Percentiles rank a stretch among this genome's conserved stretches.
Evolutionary conservation across 1,284 basidiomycete genomes (phyloP).

Genomic region (Apiotrichum mycotoxinovorans): DNA sequence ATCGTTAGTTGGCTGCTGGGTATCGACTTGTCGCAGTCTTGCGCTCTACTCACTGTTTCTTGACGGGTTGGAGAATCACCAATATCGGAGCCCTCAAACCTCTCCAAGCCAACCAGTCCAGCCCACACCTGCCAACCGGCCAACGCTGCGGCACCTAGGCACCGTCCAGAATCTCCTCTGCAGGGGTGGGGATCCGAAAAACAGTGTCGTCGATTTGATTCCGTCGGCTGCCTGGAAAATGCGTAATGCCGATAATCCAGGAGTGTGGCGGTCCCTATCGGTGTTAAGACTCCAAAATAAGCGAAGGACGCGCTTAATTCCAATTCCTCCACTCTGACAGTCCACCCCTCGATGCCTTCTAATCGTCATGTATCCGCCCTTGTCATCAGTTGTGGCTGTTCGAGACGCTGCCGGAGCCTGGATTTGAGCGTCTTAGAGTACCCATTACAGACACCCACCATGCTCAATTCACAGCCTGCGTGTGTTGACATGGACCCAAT

Average conservation of each 20-base stretch:
- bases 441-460: no score
- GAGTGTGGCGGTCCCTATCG: not conserved
- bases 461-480: no score
- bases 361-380: no score
- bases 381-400: no score
- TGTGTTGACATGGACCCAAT: no score
- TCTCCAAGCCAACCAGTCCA: not conserved
- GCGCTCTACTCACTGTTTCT: not conserved
- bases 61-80: not conserved
- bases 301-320: not conserved
- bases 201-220: not conserved
- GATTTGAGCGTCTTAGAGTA: no score
- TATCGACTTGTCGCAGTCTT: not conserved
- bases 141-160: not conserved
- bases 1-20: not conserved
- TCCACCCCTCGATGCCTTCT: no score
- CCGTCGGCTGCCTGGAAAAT: not conserved
- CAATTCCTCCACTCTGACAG: no score
- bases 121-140: not conserved
- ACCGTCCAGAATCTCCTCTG: no score
- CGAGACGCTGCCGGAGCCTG: no score
- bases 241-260: not conserved
- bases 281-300: not conserved
- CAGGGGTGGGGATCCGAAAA: not conserved
- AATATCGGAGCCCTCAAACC: not conserved